A percentile compares a stretch with the other conserved stretches of the same genome.
phyloP scores from a whole-genome alignment of 2,329 filamentous ascomycete genomes.

The Aspergillus intermedius region DNA sequence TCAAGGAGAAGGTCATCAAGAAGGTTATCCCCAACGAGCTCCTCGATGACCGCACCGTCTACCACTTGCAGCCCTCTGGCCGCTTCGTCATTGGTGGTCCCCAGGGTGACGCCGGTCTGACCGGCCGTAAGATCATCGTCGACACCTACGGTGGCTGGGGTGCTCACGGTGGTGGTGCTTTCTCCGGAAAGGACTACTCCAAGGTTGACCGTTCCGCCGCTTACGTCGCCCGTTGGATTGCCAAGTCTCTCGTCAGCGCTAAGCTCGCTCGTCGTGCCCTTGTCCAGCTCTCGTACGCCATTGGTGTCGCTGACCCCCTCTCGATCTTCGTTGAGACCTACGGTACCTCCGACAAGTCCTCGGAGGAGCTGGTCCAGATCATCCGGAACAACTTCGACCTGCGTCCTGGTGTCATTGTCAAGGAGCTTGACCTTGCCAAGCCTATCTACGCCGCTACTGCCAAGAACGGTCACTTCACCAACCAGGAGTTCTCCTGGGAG shows the following conservation, averaged over 20 bases:
- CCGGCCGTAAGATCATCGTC: constrained; percentile 98
- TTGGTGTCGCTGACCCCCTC: constrained; percentile 95
- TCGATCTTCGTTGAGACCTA: constrained; percentile 98
- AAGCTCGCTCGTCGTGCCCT: constrained; percentile 85
- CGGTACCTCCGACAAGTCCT: constrained; percentile 83
- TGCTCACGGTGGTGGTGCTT: constrained; percentile 98
- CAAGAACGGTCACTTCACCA: constrained; percentile 99
- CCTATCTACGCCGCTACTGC: constrained; percentile 98
- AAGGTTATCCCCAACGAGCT: constrained; percentile 87
- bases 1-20: constrained; percentile 96
- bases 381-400: constrained; percentile 96
- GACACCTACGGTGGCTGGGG: constrained; percentile 99
- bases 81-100: constrained; percentile 99
- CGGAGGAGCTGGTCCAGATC: constrained; percentile 90
- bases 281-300: constrained; percentile 98
- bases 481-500: constrained; percentile 98
- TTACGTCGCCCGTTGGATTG: constrained; percentile 96
- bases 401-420: constrained; percentile 95
- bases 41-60: constrained; percentile 86
- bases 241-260: constrained; percentile 90
- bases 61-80: constrained; percentile 98
- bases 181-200: constrained; percentile 99
- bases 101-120: constrained; percentile 97
- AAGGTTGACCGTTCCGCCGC: constrained; percentile 98
- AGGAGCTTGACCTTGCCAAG: constrained; percentile 88